Evolutionary conservation across 208 protist species (phyloP).

Genomic region (Leishmania turanica): DNA sequence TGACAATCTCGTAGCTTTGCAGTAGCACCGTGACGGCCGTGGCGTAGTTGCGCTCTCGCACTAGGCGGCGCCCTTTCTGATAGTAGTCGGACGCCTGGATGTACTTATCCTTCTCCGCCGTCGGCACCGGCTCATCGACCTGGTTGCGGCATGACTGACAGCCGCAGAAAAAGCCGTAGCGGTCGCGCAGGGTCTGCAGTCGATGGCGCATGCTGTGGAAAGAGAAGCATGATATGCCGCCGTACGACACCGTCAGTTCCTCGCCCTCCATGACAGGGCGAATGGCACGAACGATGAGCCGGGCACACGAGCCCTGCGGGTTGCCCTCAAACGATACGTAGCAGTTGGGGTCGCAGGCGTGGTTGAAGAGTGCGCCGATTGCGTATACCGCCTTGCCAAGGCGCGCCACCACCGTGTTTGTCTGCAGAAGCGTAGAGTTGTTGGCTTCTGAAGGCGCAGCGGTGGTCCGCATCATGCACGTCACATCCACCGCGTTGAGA

Average conservation of each 20-base stretch:
- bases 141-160: slow-evolving; percentile 66
- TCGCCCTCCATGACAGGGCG: slow-evolving; percentile 70
- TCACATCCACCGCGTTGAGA: slow-evolving; percentile 63
- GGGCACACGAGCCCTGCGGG: slow-evolving; percentile 61
- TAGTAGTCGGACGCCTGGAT: slow-evolving; percentile 88
- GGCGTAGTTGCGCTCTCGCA: slow-evolving; percentile 74
- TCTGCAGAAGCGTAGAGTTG: slow-evolving; percentile 40
- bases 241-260: slow-evolving; percentile 84
- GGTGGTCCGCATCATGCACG: slow-evolving; percentile 48
- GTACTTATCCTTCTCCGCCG: slow-evolving; percentile 75
- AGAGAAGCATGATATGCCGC: slow-evolving; percentile 67
- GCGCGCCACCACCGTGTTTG: slow-evolving; percentile 45
- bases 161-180: slow-evolving; percentile 82
- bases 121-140: slow-evolving; percentile 70
- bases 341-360: slow-evolving; percentile 90
- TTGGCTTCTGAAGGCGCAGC: slow-evolving; percentile 27
- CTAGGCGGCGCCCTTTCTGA: slow-evolving; percentile 85
- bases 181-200: slow-evolving; percentile 58
- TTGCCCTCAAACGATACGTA: slow-evolving; percentile 78
- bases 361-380: slow-evolving; percentile 65
- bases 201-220: slow-evolving; percentile 80
- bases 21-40: slow-evolving; percentile 81
- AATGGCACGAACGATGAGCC: slow-evolving; percentile 63
- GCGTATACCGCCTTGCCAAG: slow-evolving; percentile 80
- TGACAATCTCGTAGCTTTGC: slow-evolving; percentile 87